Conservation (phyloP, 345 rosid genomes). For the Kernera saxatilis region DNA sequence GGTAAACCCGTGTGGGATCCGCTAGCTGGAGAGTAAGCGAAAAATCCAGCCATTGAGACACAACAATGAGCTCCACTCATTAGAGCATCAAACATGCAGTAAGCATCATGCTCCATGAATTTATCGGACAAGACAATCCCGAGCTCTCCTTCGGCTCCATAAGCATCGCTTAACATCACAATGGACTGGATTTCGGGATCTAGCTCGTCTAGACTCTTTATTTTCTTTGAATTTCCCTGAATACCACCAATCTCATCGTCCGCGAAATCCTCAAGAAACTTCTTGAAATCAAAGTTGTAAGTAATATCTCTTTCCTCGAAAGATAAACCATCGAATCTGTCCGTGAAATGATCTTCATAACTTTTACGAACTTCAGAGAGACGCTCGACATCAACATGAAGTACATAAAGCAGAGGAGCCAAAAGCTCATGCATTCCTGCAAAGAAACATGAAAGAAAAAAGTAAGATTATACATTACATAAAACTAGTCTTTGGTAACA, state of each 20-base stretch:
- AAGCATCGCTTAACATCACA: constrained; percentile 73
- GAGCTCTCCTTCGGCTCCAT: constrained; percentile 97
- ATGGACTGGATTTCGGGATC: constrained; percentile 75
- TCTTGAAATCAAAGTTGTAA: constrained; percentile 80
- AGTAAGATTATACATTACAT: background rate
- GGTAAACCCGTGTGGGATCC: constrained; percentile 65
- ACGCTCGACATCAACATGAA: constrained; percentile 76
- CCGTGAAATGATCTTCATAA: constrained; percentile 81
- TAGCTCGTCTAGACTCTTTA: constrained; percentile 64
- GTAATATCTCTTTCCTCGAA: constrained; percentile 66
- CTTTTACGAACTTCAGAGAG: constrained; percentile 76
- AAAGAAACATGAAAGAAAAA: constrained; percentile 4
- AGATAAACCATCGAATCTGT: constrained; percentile 77
- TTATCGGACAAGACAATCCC: constrained; percentile 94
- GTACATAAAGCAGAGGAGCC: constrained; percentile 90
- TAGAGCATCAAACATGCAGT: constrained; percentile 92
- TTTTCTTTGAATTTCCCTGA: constrained; percentile 44
- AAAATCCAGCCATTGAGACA: constrained; percentile 85
- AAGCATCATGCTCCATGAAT: constrained; percentile 97
- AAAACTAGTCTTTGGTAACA: background rate
- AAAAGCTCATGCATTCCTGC: constrained; percentile 97
- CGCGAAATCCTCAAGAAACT: constrained; percentile 60
- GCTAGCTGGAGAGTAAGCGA: constrained; percentile 44
- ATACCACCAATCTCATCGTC: constrained; percentile 52
- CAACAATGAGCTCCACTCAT: constrained; percentile 76